phyloP scores from a whole-genome alignment of 768 basidiomycete genomes.

The Suillus sp. region DNA sequence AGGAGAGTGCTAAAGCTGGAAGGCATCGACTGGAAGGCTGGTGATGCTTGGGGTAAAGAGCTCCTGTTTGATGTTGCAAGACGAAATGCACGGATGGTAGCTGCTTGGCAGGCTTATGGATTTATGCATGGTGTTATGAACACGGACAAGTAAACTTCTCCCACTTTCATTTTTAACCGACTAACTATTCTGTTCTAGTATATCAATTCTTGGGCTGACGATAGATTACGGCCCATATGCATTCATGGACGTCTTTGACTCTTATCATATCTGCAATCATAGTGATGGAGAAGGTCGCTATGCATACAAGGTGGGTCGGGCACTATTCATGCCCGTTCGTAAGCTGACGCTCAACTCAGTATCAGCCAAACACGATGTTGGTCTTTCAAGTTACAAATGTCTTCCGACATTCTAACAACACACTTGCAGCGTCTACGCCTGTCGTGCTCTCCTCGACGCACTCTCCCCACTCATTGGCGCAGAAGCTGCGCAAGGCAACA shows the following conservation, averaged over 20 bases:
- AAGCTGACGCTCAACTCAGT: constrained; percentile 37
- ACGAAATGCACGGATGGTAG: constrained; percentile 91
- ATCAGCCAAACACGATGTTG: constrained; percentile 81
- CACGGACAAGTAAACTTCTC: constrained; percentile 79
- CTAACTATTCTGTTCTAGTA: constrained; percentile 39
- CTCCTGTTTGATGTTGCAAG: constrained; percentile 78
- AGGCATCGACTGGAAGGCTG: constrained; percentile 40
- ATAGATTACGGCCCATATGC: constrained; percentile 89
- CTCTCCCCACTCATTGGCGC: constrained; percentile 87
- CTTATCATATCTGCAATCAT: constrained; percentile 89
- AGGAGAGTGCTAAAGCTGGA: constrained; percentile 56
- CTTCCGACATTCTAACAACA: constrained; percentile 6
- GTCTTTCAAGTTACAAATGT: constrained; percentile 23
- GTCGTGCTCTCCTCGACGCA: constrained; percentile 73
- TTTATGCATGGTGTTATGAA: constrained; percentile 98
- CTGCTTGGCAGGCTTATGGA: constrained; percentile 93
- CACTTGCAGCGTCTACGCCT: constrained; percentile 66
- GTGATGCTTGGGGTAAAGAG: constrained; percentile 67
- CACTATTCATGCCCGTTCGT: not conserved
- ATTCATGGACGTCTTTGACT: constrained; percentile 93
- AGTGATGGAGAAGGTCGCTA: constrained; percentile 79
- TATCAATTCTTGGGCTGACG: constrained; percentile 73
- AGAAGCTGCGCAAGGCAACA: constrained; percentile 59
- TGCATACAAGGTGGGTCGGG: constrained; percentile 55
- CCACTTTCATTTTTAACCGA: constrained; percentile 12